Conservation (phyloP, 1,284 basidiomycete species). For the Rhodofomes roseus region DNA sequence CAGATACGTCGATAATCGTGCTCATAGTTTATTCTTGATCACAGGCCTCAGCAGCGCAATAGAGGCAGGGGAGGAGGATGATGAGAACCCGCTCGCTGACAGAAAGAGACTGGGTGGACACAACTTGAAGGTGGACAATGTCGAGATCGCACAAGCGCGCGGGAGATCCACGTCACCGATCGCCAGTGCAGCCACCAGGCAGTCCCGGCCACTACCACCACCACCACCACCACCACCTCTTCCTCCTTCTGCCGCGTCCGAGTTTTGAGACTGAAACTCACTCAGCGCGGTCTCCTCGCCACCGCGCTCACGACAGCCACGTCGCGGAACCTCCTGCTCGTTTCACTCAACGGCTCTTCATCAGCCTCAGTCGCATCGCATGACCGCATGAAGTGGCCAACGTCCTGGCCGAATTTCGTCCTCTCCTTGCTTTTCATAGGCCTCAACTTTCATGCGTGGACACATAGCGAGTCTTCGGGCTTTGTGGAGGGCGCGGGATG, state of each 20-base stretch:
- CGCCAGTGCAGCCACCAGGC: background rate
- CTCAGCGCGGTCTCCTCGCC: background rate
- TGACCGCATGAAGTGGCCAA: conserved; percentile 71
- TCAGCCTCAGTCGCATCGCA: too few species aligned
- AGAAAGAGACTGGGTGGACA: background rate
- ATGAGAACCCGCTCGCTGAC: too few species aligned
- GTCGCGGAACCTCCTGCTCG: too few species aligned
- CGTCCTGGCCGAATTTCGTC: conserved; percentile 55
- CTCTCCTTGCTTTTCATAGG: conserved; percentile 43
- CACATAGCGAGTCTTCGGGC: conserved; percentile 28
- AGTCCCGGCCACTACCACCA: too few species aligned
- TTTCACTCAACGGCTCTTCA: conserved; percentile 25
- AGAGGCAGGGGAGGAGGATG: too few species aligned
- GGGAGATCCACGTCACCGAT: conserved; percentile 2
- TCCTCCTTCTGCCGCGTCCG: background rate
- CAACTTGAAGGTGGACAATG: background rate
- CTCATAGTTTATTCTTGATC: conserved; percentile 39
- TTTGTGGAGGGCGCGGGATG: conserved; percentile 40
- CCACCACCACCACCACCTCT: background rate
- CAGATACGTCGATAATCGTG: conserved; percentile 52
- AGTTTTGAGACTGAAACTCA: too few species aligned
- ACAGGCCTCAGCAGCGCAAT: background rate
- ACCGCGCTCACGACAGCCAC: background rate
- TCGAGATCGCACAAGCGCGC: background rate
- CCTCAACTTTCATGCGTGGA: conserved; percentile 42